Evolutionary conservation across 768 basidiomycete genomes (phyloP).

Genomic region (Pisolithus tinctorius): DNA sequence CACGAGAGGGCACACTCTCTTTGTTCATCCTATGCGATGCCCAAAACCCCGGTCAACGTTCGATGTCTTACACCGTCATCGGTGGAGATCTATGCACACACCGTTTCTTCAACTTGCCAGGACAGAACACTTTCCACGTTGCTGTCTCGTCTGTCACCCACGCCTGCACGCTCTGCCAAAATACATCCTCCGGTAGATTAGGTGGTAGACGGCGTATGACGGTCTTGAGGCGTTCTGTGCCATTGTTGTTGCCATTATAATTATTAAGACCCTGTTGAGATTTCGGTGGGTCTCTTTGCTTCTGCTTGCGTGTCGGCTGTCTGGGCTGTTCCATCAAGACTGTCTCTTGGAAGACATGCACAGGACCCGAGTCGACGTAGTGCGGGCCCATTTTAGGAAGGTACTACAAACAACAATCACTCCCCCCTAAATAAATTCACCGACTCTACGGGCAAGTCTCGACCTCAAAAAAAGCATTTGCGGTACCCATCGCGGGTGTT

Average conservation of each 20-base stretch:
- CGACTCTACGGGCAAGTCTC: too few species aligned
- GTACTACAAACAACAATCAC: too few species aligned
- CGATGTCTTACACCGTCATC: not conserved
- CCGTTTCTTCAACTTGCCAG: slow-evolving; percentile 68
- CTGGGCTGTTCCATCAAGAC: too few species aligned
- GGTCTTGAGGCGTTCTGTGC: slow-evolving; percentile 69
- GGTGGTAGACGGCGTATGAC: slow-evolving; percentile 86
- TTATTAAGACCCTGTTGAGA: too few species aligned
- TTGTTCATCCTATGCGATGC: slow-evolving; percentile 54
- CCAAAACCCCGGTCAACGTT: not conserved
- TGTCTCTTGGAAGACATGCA: too few species aligned
- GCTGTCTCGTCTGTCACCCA: slow-evolving; percentile 79
- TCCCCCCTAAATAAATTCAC: too few species aligned
- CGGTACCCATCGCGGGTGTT: too few species aligned
- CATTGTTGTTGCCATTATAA: slow-evolving; percentile 4
- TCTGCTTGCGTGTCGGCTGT: too few species aligned
- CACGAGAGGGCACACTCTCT: slow-evolving; percentile 81
- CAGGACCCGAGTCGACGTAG: too few species aligned
- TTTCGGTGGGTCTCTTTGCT: too few species aligned
- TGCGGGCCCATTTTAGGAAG: too few species aligned
- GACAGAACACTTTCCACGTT: slow-evolving; percentile 58
- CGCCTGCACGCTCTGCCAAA: slow-evolving; percentile 83
- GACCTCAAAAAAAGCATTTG: too few species aligned
- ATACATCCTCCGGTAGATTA: slow-evolving; percentile 85
- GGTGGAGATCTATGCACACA: slow-evolving; percentile 25